Percentiles rank a stretch among this genome's conserved stretches.
Evolutionary conservation across 148 eudicot genomes (phyloP).

Genomic region (Polygonum maritimum): DNA sequence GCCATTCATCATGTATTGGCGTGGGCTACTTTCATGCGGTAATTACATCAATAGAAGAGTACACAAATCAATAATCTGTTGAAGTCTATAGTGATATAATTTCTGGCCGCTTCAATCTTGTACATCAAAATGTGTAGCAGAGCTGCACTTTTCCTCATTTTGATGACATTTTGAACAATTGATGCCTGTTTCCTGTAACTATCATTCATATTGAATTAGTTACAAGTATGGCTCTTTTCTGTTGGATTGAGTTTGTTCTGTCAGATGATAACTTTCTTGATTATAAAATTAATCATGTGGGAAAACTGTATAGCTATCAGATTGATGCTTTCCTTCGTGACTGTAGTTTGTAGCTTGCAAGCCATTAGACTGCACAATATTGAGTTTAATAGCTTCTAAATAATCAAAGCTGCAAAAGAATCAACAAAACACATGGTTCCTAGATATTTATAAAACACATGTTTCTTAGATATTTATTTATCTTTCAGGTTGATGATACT

Average conservation of each 20-base stretch:
- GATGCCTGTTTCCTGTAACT: background rate
- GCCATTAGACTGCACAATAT: background rate
- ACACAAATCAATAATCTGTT: background rate
- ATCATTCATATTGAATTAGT: background rate
- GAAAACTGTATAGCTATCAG: background rate
- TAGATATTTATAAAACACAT: background rate
- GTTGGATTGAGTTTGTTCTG: background rate
- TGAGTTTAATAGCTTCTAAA: background rate
- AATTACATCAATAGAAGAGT: background rate
- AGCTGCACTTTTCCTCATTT: background rate
- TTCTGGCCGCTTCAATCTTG: background rate
- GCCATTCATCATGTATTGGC: background rate
- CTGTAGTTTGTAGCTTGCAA: background rate
- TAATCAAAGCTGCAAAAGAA: background rate
- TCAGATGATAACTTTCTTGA: background rate
- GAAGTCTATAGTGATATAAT: background rate
- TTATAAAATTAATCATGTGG: background rate
- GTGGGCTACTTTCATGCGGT: background rate
- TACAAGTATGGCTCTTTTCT: background rate
- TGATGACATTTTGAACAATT: background rate
- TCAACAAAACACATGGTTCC: background rate
- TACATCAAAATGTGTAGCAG: background rate
- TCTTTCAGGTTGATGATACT: conserved; percentile 68
- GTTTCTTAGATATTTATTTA: background rate
- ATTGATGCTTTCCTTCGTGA: background rate